Evolutionary conservation across 768 basidiomycete genomes (phyloP).

Genomic region (Podaxis sp.): DNA sequence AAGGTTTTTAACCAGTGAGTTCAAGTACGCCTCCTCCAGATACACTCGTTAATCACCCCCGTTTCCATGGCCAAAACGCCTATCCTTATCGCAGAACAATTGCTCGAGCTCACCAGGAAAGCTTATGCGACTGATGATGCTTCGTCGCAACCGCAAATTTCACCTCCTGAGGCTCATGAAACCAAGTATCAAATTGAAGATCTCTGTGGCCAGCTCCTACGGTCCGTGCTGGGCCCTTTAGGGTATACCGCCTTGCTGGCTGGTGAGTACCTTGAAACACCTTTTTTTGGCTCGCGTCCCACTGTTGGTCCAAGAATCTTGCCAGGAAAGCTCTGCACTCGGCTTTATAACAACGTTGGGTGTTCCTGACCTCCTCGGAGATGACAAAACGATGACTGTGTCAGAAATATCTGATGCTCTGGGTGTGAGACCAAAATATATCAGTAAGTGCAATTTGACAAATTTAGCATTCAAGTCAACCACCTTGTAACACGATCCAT

Average conservation of each 20-base stretch:
- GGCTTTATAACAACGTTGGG: background rate
- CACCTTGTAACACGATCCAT: background rate
- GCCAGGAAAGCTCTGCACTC: conserved; percentile 6
- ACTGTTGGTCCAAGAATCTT: background rate
- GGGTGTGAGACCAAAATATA: background rate
- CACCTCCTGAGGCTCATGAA: background rate
- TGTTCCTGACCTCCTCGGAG: background rate
- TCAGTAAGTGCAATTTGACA: background rate
- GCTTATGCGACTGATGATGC: background rate
- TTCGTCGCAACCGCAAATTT: background rate
- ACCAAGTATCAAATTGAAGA: conserved; percentile 2
- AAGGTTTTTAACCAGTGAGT: too few species aligned
- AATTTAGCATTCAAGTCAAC: background rate
- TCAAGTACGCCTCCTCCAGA: too few species aligned
- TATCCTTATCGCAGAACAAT: background rate
- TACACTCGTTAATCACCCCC: too few species aligned
- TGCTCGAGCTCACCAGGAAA: background rate
- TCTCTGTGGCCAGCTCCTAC: background rate
- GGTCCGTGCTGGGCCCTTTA: background rate
- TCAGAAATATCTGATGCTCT: conserved; percentile 1
- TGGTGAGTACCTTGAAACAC: background rate
- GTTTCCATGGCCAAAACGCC: background rate
- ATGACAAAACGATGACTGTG: background rate
- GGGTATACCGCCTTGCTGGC: conserved; percentile 4
- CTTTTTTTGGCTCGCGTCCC: background rate